phyloP scores from a whole-genome alignment of 2,329 filamentous ascomycete genomes.

The Didymosphaeria variabile region DNA sequence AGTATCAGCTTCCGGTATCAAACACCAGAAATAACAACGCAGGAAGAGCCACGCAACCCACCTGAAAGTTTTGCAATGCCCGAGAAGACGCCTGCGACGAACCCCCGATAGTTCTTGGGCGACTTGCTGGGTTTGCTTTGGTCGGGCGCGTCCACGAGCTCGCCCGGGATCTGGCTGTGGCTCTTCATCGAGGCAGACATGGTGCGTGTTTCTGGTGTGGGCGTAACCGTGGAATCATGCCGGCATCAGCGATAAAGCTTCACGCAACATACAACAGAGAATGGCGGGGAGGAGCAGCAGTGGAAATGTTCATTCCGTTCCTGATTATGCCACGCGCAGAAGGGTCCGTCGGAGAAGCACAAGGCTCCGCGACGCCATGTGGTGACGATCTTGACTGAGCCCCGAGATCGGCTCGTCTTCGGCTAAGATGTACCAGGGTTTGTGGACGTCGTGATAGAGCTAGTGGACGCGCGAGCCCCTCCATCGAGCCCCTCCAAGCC shows the following conservation, averaged over 20 bases:
- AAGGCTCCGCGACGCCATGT: slow-evolving; percentile 42
- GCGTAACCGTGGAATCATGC: slow-evolving; percentile 16
- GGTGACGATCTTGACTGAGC: slow-evolving; percentile 43
- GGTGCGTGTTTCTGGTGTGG: slow-evolving; percentile 24
- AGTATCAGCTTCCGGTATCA: slow-evolving; percentile 23
- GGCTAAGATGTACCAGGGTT: slow-evolving; percentile 12
- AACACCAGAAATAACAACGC: not conserved
- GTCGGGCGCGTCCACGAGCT: slow-evolving; percentile 38
- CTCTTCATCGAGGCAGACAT: slow-evolving; percentile 49
- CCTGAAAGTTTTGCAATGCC: slow-evolving; percentile 89
- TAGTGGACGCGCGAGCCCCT: slow-evolving; percentile 12
- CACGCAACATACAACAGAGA: not conserved
- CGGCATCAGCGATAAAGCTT: slow-evolving; percentile 3
- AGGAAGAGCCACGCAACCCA: slow-evolving; percentile 53
- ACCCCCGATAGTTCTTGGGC: slow-evolving; percentile 83
- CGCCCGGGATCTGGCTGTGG: slow-evolving; percentile 37
- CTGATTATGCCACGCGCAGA: slow-evolving; percentile 1
- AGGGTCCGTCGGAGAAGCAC: slow-evolving; percentile 36
- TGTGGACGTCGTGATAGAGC: slow-evolving; percentile 3
- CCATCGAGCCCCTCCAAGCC: slow-evolving; percentile 8
- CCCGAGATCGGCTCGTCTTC: slow-evolving; percentile 34
- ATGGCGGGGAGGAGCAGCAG: slow-evolving; percentile 7
- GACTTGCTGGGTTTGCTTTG: slow-evolving; percentile 32
- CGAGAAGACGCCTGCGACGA: slow-evolving; percentile 94
- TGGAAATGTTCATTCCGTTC: slow-evolving; percentile 19